Base-by-base conservation (phyloP, 2,329 filamentous ascomycete genomes). In the Sporothrix globosa region DNA sequence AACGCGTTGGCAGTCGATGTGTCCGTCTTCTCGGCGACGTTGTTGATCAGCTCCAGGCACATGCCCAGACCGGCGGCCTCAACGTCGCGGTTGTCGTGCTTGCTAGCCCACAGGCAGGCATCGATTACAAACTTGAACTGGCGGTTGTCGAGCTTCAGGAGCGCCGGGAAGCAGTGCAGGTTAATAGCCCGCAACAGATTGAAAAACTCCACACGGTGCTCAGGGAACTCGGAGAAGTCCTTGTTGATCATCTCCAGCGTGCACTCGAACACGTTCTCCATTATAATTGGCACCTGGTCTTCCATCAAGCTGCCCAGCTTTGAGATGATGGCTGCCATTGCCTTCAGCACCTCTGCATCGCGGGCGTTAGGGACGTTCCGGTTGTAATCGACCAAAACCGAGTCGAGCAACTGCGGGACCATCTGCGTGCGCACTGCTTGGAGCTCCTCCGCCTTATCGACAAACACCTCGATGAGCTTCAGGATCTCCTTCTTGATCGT, bases 201-300 rank as follows among this genome's bases (percentile, higher is more conserved):
- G 87, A 99, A 99, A 82, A 99, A 99, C 80, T 98, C 95, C n/a
- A 99, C 96, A 71, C 96, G 91, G 79, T 99, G 96, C 80, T 99
- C 96, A 0, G 96, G 96, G 80, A 97, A 99, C 79, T 99, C 96
- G 61, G 96, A 97, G 81, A 99, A 99, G 81, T 99, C 96, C 83
- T 99, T 99, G 88, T 98, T 99, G 83, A 99, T 99, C 96, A 99
- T 99, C 77, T 97, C 93, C 70, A 99, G 85, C 3, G 96, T 99
- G 84, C 95, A 98, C 81, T 98, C 95, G 77, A 99, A 99, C 34
- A 99, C 93, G 75, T 95, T 96, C 80, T 98, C 94, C 92, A 99
- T 97, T 77, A 99, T 98, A 65, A 91, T 91, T 11, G 96, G 93
- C 56, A 99, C 93, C 81, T 98, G 96, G 78, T 98, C 96, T 79